Conservation (phyloP, 2,329 filamentous ascomycete species). For the Graphilbum sp. region DNA sequence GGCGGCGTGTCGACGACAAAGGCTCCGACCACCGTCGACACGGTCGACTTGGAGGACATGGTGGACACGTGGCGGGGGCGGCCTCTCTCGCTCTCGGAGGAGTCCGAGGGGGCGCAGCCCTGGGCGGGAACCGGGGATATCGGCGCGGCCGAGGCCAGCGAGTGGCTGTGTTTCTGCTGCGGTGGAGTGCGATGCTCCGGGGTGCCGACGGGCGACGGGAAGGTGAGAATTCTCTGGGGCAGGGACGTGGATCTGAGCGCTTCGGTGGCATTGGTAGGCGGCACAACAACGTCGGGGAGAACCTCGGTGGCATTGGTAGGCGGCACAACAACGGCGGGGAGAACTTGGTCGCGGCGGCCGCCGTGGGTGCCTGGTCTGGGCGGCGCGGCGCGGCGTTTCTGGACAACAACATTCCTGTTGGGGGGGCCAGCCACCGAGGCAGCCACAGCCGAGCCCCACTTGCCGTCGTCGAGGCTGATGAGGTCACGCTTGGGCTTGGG, state of each 20-base stretch:
- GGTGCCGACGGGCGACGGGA: conserved; percentile 20
- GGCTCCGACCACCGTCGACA: conserved; percentile 41
- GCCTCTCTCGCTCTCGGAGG: conserved; percentile 24
- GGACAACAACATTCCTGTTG: conserved; percentile 35
- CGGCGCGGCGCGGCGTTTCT: conserved; percentile 23
- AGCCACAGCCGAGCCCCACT: conserved; percentile 33
- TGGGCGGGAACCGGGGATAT: conserved; percentile 4
- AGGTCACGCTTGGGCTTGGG: conserved; percentile 30
- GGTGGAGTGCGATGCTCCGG: conserved; percentile 4
- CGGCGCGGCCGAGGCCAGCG: conserved; percentile 3
- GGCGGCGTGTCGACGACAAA: conserved; percentile 35
- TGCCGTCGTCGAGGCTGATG: conserved; percentile 42
- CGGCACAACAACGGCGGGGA: not conserved
- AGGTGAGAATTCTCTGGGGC: conserved; percentile 22
- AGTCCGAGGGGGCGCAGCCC: conserved; percentile 15
- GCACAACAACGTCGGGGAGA: conserved; percentile 29
- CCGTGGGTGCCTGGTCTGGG: conserved; percentile 2
- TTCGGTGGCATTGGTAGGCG: conserved; percentile 34
- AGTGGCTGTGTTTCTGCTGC: not conserved
- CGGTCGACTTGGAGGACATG: conserved; percentile 35
- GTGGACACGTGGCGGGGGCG: conserved; percentile 34
- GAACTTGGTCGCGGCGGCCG: too few species aligned
- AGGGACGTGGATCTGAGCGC: conserved; percentile 30
- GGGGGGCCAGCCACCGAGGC: conserved; percentile 31
- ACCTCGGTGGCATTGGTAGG: conserved; percentile 20